A percentile compares a stretch with the other conserved stretches of the same genome.
phyloP scores from a whole-genome alignment of 2,329 filamentous ascomycete genomes.

The Nothophoma quercina region DNA sequence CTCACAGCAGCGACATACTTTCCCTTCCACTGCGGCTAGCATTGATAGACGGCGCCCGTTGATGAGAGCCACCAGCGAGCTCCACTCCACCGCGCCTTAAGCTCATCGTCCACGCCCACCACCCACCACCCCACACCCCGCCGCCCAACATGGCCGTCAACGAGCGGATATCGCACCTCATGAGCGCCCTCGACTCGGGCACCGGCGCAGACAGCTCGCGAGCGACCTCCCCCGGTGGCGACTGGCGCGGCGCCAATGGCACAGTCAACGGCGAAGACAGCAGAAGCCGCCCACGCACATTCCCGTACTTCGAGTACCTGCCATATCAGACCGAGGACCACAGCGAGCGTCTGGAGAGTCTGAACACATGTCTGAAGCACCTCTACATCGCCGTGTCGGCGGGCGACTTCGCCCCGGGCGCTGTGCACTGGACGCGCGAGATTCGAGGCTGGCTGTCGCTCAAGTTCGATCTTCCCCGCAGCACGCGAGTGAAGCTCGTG shows the following conservation, averaged over 20 bases:
- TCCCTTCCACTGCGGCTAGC: neutral
- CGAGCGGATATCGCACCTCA: constrained; percentile 54
- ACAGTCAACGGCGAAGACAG: constrained; percentile 61
- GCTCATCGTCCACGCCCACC: constrained; percentile 16
- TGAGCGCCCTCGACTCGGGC: constrained; percentile 47
- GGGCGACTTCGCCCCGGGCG: constrained; percentile 92
- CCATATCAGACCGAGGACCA: constrained; percentile 90
- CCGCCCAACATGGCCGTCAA: constrained; percentile 47
- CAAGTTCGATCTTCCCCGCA: constrained; percentile 94
- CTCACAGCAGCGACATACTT: constrained; percentile 3
- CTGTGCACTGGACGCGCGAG: constrained; percentile 96
- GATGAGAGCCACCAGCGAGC: constrained; percentile 10
- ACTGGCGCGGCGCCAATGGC: constrained; percentile 63
- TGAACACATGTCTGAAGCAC: constrained; percentile 89
- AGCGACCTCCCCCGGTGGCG: constrained; percentile 81
- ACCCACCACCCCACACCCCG: constrained; percentile 21
- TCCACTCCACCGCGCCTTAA: constrained; percentile 15
- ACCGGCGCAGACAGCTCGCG: constrained; percentile 77
- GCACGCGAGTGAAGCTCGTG: constrained; percentile 82
- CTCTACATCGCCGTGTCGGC: constrained; percentile 91
- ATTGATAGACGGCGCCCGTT: constrained; percentile 9
- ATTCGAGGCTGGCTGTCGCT: constrained; percentile 92
- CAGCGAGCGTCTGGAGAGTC: constrained; percentile 75
- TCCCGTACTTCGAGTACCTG: constrained; percentile 88
- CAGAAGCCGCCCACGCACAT: constrained; percentile 81